Evolutionary conservation across 805 yeast species (phyloP).

Genomic region (Zygoascus tannicola): DNA sequence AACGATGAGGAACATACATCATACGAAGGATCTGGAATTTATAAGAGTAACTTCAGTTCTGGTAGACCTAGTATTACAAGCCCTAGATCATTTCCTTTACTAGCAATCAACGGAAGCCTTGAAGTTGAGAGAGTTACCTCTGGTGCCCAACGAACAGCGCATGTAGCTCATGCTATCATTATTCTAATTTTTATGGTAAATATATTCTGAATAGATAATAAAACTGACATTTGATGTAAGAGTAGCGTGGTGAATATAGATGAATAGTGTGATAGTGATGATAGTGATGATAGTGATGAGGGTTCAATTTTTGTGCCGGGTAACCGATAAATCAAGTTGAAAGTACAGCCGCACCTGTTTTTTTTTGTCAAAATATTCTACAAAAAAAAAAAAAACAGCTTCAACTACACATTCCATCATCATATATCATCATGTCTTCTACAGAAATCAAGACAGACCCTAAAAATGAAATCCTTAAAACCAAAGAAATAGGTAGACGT

Average conservation of each 20-base stretch:
- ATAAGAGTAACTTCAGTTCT: neutral
- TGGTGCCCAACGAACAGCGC: too few relatives aligned
- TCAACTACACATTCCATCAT: neutral
- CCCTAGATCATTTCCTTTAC: neutral
- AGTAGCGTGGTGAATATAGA: too few relatives aligned
- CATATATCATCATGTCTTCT: neutral
- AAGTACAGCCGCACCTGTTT: too few relatives aligned
- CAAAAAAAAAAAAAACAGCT: neutral
- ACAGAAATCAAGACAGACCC: neutral
- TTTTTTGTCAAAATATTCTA: neutral
- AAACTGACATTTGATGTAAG: too few relatives aligned
- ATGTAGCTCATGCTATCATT: too few relatives aligned
- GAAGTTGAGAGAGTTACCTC: too few relatives aligned
- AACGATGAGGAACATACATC: neutral
- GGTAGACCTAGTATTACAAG: neutral
- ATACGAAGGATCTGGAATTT: neutral
- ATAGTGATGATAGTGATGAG: too few relatives aligned
- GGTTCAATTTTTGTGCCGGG: too few relatives aligned
- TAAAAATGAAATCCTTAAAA: neutral
- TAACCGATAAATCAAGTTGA: too few relatives aligned
- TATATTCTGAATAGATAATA: too few relatives aligned
- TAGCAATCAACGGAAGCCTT: neutral
- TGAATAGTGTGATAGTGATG: too few relatives aligned
- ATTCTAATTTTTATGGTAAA: too few relatives aligned
- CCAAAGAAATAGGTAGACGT: slow-evolving; percentile 11